A percentile compares a stretch with the other conserved stretches of the same genome.
Evolutionary conservation across 148 eudicot genomes (phyloP).

Genomic region (Fagopyrum tataricum): DNA sequence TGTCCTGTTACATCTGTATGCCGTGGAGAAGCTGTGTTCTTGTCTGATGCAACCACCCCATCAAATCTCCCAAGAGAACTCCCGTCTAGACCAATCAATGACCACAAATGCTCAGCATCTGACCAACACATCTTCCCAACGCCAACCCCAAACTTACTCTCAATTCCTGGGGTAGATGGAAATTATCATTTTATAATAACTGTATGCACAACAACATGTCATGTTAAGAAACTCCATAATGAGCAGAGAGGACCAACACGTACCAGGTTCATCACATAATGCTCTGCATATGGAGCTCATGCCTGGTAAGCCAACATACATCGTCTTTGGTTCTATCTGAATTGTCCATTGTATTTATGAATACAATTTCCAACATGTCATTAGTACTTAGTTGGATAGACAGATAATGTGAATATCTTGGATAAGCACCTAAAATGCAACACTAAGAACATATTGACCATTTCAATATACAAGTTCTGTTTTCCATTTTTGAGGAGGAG

Average conservation of each 20-base stretch:
- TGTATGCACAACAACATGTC: conserved; percentile 8
- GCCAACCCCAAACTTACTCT: conserved; percentile 62
- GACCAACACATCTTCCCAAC: conserved; percentile 79
- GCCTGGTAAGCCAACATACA: conserved; percentile 83
- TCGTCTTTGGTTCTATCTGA: conserved; percentile 61
- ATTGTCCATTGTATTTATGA: conserved; percentile 14
- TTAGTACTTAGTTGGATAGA: neutral
- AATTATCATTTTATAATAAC: neutral
- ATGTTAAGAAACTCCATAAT: conserved; percentile 4
- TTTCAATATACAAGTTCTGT: neutral
- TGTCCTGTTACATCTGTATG: conserved; percentile 45
- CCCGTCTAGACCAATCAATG: conserved; percentile 57
- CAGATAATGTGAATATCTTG: neutral
- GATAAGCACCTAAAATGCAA: neutral
- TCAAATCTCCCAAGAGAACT: conserved; percentile 66
- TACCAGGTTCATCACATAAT: conserved; percentile 72
- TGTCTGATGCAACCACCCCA: conserved; percentile 84
- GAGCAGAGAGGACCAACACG: conserved; percentile 14
- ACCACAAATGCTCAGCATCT: conserved; percentile 52
- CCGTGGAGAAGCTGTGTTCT: conserved; percentile 57
- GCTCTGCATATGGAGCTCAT: conserved; percentile 91
- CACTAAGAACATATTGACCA: neutral
- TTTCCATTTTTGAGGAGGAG: neutral
- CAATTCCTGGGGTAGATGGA: conserved; percentile 38
- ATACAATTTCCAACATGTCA: neutral